A percentile compares a stretch with the other conserved stretches of the same genome.
These are phyloP conservation scores for Ceratobasidium sp. DNA, from an alignment of 1,284 basidiomycete genomes.

Conservation along the genomic window DNA sequence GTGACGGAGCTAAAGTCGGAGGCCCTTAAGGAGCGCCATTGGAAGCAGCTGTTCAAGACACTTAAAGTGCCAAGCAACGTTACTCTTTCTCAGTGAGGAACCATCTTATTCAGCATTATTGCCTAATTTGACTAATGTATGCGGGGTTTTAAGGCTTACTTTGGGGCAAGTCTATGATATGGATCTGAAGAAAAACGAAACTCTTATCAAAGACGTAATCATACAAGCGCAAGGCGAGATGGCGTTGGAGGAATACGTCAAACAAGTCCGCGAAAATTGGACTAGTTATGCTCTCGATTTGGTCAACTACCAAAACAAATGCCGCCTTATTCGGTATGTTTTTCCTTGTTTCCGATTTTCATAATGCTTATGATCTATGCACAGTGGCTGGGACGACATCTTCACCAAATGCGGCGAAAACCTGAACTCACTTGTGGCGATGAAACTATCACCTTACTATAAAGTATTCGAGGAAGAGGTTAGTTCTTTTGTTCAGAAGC, in stretches of 20 bases:
- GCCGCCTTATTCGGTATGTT: slow-evolving; percentile 88
- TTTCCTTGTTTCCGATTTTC: slow-evolving; percentile 15
- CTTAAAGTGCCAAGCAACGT: slow-evolving; percentile 77
- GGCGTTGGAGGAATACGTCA: slow-evolving; percentile 94
- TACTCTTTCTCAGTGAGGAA: slow-evolving; percentile 76
- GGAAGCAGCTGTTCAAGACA: slow-evolving; percentile 98
- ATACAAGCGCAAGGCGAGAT: slow-evolving; percentile 98
- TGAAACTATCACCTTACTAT: slow-evolving; percentile 98
- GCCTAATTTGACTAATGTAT: slow-evolving; percentile 21
- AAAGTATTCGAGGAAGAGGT: slow-evolving; percentile 97
- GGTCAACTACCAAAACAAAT: slow-evolving; percentile 99
- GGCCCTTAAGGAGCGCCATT: slow-evolving; percentile 97
- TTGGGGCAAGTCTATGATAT: slow-evolving; percentile 98
- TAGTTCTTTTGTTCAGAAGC: slow-evolving; percentile 44
- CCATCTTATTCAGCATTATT: background rate
- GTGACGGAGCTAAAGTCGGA: slow-evolving; percentile 97
- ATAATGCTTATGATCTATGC: slow-evolving; percentile 33
- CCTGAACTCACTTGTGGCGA: slow-evolving; percentile 93
- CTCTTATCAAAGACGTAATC: slow-evolving; percentile 92
- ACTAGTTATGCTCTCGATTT: slow-evolving; percentile 95
- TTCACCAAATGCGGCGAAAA: slow-evolving; percentile 98
- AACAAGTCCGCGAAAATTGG: slow-evolving; percentile 97
- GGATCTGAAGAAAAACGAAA: slow-evolving; percentile 94
- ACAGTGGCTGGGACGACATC: slow-evolving; percentile 96
- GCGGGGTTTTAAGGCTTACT: slow-evolving; percentile 76